These are phyloP conservation scores for Skeletonema marinoi DNA, from an alignment of 108 stramenopile species.

Conservation along the genomic window DNA sequence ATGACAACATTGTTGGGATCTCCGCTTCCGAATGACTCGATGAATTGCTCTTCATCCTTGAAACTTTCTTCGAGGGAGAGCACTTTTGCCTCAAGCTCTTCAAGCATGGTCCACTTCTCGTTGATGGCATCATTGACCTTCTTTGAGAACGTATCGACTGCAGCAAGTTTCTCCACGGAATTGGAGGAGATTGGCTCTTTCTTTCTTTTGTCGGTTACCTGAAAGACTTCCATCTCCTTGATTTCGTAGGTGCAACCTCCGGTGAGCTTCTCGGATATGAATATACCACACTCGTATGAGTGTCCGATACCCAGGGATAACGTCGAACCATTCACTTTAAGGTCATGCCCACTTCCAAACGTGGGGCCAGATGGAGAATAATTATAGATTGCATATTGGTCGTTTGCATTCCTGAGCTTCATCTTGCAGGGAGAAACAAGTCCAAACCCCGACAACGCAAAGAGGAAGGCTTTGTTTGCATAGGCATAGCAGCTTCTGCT, in stretches of 20 bases:
- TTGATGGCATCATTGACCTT: constrained; percentile 16
- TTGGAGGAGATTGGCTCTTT: background rate
- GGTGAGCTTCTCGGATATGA: background rate
- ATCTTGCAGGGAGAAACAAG: constrained; percentile 1
- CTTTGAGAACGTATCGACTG: background rate
- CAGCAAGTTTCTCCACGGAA: background rate
- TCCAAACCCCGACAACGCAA: background rate
- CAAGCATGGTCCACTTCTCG: constrained; percentile 5
- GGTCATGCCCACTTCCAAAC: constrained; percentile 1
- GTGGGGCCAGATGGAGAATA: background rate
- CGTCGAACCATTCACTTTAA: background rate
- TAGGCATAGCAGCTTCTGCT: background rate
- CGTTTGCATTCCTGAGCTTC: background rate
- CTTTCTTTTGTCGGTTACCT: background rate
- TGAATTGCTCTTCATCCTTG: constrained; percentile 23
- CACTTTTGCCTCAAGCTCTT: constrained; percentile 5
- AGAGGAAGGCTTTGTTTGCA: constrained; percentile 14
- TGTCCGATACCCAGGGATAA: background rate
- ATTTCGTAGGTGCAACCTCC: background rate
- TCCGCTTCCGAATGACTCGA: constrained; percentile 2
- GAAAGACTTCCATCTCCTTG: constrained; percentile 7
- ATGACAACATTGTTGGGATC: constrained; percentile 3
- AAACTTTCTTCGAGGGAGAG: constrained; percentile 16
- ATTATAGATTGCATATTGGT: background rate
- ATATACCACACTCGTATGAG: background rate